Conservation (phyloP, 805 yeast genomes). For the Starmerella geochares region DNA sequence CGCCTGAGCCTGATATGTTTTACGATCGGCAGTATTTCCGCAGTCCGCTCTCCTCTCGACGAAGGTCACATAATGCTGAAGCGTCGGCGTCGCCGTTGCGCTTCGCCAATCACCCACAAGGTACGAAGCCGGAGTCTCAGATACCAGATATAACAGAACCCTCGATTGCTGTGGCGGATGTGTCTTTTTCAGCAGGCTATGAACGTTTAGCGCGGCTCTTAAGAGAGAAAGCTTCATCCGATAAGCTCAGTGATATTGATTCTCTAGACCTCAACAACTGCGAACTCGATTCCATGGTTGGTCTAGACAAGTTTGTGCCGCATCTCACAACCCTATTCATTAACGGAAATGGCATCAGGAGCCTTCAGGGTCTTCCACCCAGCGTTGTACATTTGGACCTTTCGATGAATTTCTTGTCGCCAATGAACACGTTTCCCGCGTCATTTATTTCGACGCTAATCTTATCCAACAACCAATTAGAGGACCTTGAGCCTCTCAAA, state of each 20-base stretch:
- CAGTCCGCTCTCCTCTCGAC: not conserved
- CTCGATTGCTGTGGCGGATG: slow-evolving; percentile 12
- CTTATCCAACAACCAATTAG: slow-evolving; percentile 20
- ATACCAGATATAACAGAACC: not conserved
- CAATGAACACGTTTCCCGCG: slow-evolving; percentile 21
- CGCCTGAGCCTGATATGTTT: not conserved
- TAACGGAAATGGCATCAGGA: slow-evolving; percentile 18
- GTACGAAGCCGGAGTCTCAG: too few relatives aligned
- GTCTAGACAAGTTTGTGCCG: slow-evolving; percentile 23
- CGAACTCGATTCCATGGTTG: slow-evolving; percentile 21
- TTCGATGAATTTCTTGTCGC: slow-evolving; percentile 16
- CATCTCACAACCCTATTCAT: slow-evolving; percentile 17
- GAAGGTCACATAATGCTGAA: not conserved
- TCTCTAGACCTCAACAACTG: slow-evolving; percentile 19
- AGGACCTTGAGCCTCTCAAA: slow-evolving; percentile 19
- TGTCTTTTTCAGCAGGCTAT: slow-evolving; percentile 18
- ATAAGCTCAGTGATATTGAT: slow-evolving; percentile 7
- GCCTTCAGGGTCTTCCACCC: slow-evolving; percentile 24
- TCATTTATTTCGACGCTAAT: slow-evolving; percentile 22
- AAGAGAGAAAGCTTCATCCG: slow-evolving; percentile 14
- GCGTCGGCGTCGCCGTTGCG: too few relatives aligned
- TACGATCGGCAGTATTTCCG: not conserved
- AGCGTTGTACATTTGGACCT: slow-evolving; percentile 21
- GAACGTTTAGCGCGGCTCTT: slow-evolving; percentile 11
- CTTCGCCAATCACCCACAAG: too few relatives aligned